These are phyloP conservation scores for Cnidoscolus chayamansa DNA, from an alignment of 441 rosid genomes.

Conservation along the genomic window DNA sequence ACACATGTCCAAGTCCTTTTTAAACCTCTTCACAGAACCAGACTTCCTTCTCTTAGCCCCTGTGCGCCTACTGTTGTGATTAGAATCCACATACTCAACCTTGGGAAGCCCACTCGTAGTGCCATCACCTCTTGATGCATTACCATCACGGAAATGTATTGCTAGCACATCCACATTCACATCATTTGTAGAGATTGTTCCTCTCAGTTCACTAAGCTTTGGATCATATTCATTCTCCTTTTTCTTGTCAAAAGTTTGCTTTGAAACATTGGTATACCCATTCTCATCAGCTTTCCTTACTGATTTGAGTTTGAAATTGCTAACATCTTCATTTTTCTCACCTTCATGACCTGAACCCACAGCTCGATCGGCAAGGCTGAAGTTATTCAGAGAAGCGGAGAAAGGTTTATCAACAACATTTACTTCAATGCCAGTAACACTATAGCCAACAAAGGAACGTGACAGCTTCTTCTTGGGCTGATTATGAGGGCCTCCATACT, in stretches of 20 bases:
- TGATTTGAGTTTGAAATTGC: constrained; percentile 29
- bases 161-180: constrained; percentile 42
- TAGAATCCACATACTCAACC: constrained; percentile 42
- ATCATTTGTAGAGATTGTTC: constrained; percentile 43
- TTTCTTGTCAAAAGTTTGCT: constrained; percentile 32
- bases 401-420: constrained; percentile 39
- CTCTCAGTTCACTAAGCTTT: constrained; percentile 81
- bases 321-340: constrained; percentile 37
- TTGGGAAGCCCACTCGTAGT: constrained; percentile 45
- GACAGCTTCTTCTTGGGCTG: constrained; percentile 77
- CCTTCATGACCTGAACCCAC: constrained; percentile 32
- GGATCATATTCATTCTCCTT: constrained; percentile 81
- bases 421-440: constrained; percentile 29
- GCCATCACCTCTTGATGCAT: constrained; percentile 41
- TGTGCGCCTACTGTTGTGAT: constrained; percentile 49
- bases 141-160: constrained; percentile 43
- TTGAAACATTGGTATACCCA: constrained; percentile 39
- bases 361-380: constrained; percentile 33
- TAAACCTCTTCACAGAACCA: constrained; percentile 89
- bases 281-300: constrained; percentile 42
- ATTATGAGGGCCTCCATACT: constrained; percentile 48
- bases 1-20: constrained; percentile 46
- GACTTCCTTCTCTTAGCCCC: constrained; percentile 90
- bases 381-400: constrained; percentile 36
- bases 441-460: constrained; percentile 35